Evolutionary conservation across 768 basidiomycete species (phyloP).

Genomic region (Calvatia gigantea): DNA sequence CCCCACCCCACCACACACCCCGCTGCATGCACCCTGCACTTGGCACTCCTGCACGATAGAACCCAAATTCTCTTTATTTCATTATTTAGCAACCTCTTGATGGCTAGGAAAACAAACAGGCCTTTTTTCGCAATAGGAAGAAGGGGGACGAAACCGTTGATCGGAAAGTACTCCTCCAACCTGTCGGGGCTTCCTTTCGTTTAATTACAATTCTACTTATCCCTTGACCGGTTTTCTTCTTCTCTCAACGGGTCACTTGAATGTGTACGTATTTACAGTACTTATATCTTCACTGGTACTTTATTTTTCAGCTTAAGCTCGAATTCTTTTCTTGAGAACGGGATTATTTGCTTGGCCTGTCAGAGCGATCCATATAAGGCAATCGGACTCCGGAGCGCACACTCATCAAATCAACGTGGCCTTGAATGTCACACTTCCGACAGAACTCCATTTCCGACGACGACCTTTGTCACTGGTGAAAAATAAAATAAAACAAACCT

Average conservation of each 20-base stretch:
- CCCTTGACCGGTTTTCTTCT: neutral
- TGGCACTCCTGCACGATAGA: neutral
- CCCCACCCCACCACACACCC: no score
- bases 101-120: neutral
- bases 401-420: no score
- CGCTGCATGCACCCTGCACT: no score
- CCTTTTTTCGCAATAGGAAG: neutral
- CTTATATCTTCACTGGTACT: neutral
- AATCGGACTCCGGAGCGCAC: no score
- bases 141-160: slow-evolving; percentile 2
- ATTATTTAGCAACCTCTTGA: no score
- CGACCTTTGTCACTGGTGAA: no score
- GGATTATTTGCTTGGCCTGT: no score
- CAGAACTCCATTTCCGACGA: no score
- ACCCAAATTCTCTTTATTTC: neutral
- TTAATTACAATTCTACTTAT: neutral
- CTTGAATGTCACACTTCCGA: no score
- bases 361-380: no score
- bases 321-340: no score
- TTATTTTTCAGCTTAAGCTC: neutral
- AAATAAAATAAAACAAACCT: no score
- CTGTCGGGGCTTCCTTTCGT: neutral
- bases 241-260: neutral
- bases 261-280: neutral
- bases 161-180: neutral